Evolutionary conservation across 306 rosid species (phyloP).

Genomic region (Morella rubra): DNA sequence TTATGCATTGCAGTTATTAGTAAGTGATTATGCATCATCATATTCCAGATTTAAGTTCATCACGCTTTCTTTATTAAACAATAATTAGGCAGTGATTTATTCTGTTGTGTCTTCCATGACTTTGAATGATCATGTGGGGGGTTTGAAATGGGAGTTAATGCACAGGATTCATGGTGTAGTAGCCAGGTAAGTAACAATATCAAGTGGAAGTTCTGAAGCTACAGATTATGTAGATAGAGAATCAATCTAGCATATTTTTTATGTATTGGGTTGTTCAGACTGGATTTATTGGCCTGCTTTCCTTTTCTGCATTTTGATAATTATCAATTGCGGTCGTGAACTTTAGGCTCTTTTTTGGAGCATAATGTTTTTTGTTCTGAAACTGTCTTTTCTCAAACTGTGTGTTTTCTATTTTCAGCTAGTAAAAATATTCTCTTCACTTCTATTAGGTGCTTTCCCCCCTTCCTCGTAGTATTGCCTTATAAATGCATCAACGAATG

Average conservation of each 20-base stretch:
- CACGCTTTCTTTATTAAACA: not conserved
- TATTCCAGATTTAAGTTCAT: not conserved
- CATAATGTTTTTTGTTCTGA: not conserved
- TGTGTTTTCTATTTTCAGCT: not conserved
- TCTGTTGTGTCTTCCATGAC: not conserved
- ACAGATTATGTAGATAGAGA: not conserved
- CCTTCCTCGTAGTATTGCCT: not conserved
- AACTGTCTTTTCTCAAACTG: not conserved
- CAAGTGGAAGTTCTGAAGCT: not conserved
- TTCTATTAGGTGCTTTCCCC: not conserved
- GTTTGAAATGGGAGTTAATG: not conserved
- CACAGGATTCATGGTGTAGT: not conserved
- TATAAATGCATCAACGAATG: too few relatives aligned
- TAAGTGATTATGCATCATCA: not conserved
- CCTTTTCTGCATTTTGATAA: not conserved
- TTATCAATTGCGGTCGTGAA: not conserved
- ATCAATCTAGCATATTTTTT: not conserved
- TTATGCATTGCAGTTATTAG: not conserved
- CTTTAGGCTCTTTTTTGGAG: not conserved
- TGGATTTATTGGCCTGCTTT: not conserved
- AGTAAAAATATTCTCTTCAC: not conserved
- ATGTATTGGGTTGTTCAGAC: not conserved
- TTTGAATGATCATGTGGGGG: not conserved
- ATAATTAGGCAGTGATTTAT: slow-evolving; percentile 1
- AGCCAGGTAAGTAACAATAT: not conserved